These are phyloP conservation scores for Coleophoma eucalyptorum DNA, from an alignment of 2,329 filamentous ascomycete genomes.

Conservation along the genomic window DNA sequence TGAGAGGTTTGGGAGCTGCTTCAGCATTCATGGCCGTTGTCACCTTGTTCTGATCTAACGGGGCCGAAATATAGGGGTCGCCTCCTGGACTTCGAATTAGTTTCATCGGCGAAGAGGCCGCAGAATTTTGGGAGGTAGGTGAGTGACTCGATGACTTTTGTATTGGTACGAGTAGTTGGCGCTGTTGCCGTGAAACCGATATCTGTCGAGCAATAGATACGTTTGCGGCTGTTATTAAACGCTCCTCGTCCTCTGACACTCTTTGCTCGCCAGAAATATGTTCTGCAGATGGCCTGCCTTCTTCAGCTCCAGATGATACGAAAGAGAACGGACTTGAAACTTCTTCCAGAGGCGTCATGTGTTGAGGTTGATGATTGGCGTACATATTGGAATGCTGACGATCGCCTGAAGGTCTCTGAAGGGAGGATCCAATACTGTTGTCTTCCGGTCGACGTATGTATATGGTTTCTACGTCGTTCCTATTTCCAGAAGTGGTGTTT, in stretches of 20 bases:
- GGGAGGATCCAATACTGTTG: background rate
- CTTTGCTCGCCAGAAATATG: background rate
- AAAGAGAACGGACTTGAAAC: background rate
- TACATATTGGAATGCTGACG: slow-evolving; percentile 3
- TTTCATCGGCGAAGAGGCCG: slow-evolving; percentile 22
- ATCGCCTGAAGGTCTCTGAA: slow-evolving; percentile 2
- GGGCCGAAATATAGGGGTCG: background rate
- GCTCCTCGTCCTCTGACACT: slow-evolving; percentile 30
- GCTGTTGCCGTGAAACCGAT: slow-evolving; percentile 59
- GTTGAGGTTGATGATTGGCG: background rate
- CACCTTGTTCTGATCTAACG: background rate
- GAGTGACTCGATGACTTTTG: slow-evolving; percentile 26
- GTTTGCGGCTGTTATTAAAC: slow-evolving; percentile 53
- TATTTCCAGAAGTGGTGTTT: background rate
- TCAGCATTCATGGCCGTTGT: background rate
- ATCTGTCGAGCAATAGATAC: slow-evolving; percentile 67
- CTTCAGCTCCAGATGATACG: background rate
- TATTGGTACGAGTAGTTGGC: slow-evolving; percentile 52
- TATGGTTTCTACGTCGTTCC: background rate
- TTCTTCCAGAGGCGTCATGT: background rate
- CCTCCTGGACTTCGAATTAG: background rate
- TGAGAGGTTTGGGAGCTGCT: background rate
- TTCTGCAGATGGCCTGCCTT: too few relatives aligned
- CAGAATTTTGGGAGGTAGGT: background rate
- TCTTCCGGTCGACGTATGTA: background rate